Percentiles rank a stretch among this genome's conserved stretches.
phyloP scores from a whole-genome alignment of 108 stramenopile species.

The Cylindrotheca closterium region DNA sequence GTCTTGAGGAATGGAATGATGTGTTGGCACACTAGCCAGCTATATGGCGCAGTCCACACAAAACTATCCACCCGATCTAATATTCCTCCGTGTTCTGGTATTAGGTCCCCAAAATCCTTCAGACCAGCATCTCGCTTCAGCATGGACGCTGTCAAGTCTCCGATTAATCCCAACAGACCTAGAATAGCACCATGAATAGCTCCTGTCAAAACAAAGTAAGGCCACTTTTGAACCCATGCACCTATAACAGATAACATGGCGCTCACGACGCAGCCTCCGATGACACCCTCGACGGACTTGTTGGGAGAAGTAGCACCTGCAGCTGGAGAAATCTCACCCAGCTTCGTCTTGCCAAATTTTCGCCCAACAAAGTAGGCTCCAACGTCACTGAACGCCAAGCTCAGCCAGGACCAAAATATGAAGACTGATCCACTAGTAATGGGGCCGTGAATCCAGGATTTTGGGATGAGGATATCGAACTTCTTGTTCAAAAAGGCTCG shows the following conservation, averaged over 20 bases:
- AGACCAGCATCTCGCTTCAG: slow-evolving; percentile 94
- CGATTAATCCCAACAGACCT: slow-evolving; percentile 86
- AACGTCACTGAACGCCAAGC: slow-evolving; percentile 91
- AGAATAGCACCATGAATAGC: slow-evolving; percentile 81
- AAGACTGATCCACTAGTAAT: slow-evolving; percentile 88
- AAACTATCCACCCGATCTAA: slow-evolving; percentile 96
- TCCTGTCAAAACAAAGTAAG: slow-evolving; percentile 79
- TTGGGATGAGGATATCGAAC: slow-evolving; percentile 40
- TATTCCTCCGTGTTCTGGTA: slow-evolving; percentile 97
- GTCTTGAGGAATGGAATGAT: slow-evolving; percentile 65
- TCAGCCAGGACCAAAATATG: slow-evolving; percentile 95
- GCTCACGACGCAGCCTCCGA: slow-evolving; percentile 84
- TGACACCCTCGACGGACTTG: slow-evolving; percentile 94
- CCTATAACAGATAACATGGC: slow-evolving; percentile 67
- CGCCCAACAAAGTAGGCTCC: slow-evolving; percentile 93
- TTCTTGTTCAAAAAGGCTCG: slow-evolving; percentile 53
- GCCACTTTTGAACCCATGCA: slow-evolving; percentile 92
- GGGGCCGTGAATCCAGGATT: slow-evolving; percentile 50
- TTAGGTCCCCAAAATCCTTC: slow-evolving; percentile 95
- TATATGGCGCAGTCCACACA: slow-evolving; percentile 93
- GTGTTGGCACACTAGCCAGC: slow-evolving; percentile 71
- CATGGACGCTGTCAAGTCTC: slow-evolving; percentile 96
- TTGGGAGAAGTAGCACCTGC: slow-evolving; percentile 94
- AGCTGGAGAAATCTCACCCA: slow-evolving; percentile 74
- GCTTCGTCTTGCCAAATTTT: slow-evolving; percentile 79